phyloP scores from a whole-genome alignment of 345 rosid species.

The Angophora floribunda region DNA sequence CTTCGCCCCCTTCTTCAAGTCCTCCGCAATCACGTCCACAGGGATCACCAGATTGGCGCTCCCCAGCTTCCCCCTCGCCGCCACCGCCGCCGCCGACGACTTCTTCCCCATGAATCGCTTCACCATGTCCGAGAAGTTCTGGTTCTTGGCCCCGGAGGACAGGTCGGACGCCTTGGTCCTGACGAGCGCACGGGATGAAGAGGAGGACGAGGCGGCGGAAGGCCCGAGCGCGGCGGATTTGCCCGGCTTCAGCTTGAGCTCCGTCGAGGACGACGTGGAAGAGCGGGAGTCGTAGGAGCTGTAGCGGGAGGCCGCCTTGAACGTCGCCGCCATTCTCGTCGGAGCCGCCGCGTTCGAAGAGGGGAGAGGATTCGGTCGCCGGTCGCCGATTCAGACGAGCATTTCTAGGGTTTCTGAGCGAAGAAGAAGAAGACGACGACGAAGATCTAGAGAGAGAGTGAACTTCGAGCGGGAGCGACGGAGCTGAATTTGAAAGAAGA shows the following conservation, averaged over 20 bases:
- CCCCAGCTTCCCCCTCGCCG: constrained; percentile 7
- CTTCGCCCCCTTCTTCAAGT: constrained; percentile 52
- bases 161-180: constrained; percentile 37
- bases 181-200: constrained; percentile 42
- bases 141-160: constrained; percentile 1
- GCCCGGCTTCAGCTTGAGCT: constrained; percentile 34
- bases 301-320: constrained; percentile 46
- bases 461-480: not conserved
- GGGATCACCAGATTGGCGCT: constrained; percentile 33
- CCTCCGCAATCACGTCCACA: constrained; percentile 50
- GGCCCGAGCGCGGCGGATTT: constrained; percentile 48
- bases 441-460: not conserved
- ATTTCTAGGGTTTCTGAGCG: not conserved
- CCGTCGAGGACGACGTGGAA: constrained; percentile 32
- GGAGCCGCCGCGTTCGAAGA: not conserved
- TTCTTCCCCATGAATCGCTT: constrained; percentile 51
- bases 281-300: constrained; percentile 64
- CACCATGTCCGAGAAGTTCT: constrained; percentile 46
- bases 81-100: not conserved
- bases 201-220: constrained; percentile 2
- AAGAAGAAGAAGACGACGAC: not conserved
- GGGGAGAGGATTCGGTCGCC: not conserved
- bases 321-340: not conserved
- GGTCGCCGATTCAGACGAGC: not conserved
- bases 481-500: not conserved